Base-by-base conservation (phyloP, 352 stramenopile species). In the Albugo laibachii region DNA sequence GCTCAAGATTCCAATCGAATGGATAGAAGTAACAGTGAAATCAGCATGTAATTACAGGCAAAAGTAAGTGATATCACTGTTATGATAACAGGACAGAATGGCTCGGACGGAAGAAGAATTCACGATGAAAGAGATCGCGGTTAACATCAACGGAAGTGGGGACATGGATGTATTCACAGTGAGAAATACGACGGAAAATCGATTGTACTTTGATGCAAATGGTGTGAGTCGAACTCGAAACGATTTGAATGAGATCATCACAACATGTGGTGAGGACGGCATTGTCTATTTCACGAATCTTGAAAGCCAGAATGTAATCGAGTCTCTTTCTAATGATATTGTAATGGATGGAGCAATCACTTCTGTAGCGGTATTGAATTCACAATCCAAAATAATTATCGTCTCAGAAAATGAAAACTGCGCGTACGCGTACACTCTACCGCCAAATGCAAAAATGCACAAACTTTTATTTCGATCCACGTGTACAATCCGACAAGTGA, bases 231-330 rank as follows among this genome's bases (percentile, higher is more conserved):
- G 58, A 16, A 43, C 65, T 5, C 52, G 58, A n/a, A n/a, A n/a
- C 31, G 48, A 49, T 5, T 59, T 57, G 39, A 57, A 67, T 43
- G 74, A 86, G 48, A 61, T 86, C 39, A 66, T 78, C 35, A 62
- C 76, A 51, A 86, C 77, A 2, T 82, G 61, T 45, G 74, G 77
- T 44, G 77, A 89, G 50, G 77, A 89, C 47, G 77, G 77, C 49
- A 62, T 83, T n/a, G 54, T 89, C 50, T 79, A 68, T 57, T 63
- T 86, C 34, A 80, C 76, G 12, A 69, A 89, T 52, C 46, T 86
- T 34, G 47, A 50, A 11, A 66, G 65, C 1, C 66, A 85, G 49
- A 54, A 50, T 13, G 54, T 57, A 44, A 50, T 57, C 24, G 37
- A 49, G 13, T 38, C 16, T 41, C 44, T 83, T 18, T 66, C 56